These are phyloP conservation scores for Apodospora peruviana DNA, from an alignment of 495 filamentous ascomycete genomes.

Conservation along the genomic window DNA sequence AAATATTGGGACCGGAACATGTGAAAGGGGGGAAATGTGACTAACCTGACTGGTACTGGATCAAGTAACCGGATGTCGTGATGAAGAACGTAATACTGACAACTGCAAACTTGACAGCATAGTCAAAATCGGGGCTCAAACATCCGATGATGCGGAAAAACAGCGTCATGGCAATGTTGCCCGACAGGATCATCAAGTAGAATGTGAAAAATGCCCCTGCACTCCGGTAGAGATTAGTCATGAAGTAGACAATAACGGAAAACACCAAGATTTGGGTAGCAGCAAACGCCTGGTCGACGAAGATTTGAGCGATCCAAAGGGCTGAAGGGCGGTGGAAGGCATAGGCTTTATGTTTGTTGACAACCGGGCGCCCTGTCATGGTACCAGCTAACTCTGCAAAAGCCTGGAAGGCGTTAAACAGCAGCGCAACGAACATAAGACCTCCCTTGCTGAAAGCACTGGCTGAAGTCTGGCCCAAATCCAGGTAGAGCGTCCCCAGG, in stretches of 20 bases:
- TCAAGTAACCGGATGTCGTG: slow-evolving; percentile 72
- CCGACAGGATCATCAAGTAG: slow-evolving; percentile 60
- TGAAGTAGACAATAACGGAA: slow-evolving; percentile 74
- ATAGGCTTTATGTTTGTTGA: slow-evolving; percentile 76
- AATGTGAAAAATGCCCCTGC: slow-evolving; percentile 79
- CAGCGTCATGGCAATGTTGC: slow-evolving; percentile 72
- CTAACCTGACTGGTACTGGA: slow-evolving; percentile 63
- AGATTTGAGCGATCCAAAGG: slow-evolving; percentile 72
- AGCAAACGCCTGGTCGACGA: slow-evolving; percentile 70
- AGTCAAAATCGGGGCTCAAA: slow-evolving; percentile 77
- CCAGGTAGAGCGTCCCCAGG: slow-evolving; percentile 71
- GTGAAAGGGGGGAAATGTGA: too few relatives aligned
- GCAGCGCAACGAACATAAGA: slow-evolving; percentile 65
- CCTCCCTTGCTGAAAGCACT: slow-evolving; percentile 75
- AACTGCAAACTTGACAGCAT: slow-evolving; percentile 74
- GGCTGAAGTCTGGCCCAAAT: slow-evolving; percentile 57
- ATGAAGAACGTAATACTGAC: slow-evolving; percentile 74
- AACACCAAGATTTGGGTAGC: slow-evolving; percentile 64
- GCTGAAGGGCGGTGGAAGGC: slow-evolving; percentile 75
- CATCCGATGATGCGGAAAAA: slow-evolving; percentile 76
- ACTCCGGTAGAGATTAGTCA: slow-evolving; percentile 59
- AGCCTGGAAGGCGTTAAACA: slow-evolving; percentile 78
- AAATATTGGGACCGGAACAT: too few relatives aligned
- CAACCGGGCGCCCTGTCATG: slow-evolving; percentile 67
- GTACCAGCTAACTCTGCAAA: slow-evolving; percentile 66